These are phyloP conservation scores for Serendipita sp. DNA, from an alignment of 768 basidiomycete genomes.

Conservation along the genomic window DNA sequence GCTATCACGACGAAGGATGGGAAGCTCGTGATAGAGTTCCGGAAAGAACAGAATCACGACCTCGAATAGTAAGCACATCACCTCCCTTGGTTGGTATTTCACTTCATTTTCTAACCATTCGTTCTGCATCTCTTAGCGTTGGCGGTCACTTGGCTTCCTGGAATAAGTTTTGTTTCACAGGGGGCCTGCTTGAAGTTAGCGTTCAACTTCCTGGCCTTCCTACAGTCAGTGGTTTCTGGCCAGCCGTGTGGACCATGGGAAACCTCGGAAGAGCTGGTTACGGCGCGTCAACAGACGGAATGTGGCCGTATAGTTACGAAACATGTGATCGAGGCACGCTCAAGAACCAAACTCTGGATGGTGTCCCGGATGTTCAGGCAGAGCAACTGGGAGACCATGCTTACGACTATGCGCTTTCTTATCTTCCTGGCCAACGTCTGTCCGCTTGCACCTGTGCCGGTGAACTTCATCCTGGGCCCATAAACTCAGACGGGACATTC, in stretches of 20 bases:
- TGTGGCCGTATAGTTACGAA: conserved; percentile 73
- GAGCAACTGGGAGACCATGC: conserved; percentile 36
- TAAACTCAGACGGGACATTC: conserved; percentile 17
- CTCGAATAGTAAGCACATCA: conserved; percentile 38
- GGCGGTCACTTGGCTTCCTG: conserved; percentile 29
- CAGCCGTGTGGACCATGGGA: conserved; percentile 39
- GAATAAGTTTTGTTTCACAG: conserved; percentile 93
- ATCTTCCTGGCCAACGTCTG: conserved; percentile 69
- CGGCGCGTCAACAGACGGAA: conserved; percentile 75
- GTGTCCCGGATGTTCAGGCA: conserved; percentile 38
- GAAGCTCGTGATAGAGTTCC: conserved; percentile 65
- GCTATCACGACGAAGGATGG: conserved; percentile 61
- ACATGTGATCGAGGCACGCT: conserved; percentile 76
- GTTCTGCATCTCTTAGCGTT: neutral
- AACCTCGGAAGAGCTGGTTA: conserved; percentile 67
- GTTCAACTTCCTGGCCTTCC: conserved; percentile 56
- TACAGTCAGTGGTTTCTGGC: conserved; percentile 63
- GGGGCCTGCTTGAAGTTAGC: conserved; percentile 76
- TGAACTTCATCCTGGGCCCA: conserved; percentile 80
- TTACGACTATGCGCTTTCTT: conserved; percentile 39
- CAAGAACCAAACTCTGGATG: conserved; percentile 57
- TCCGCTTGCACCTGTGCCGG: conserved; percentile 80
- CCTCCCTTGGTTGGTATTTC: conserved; percentile 24
- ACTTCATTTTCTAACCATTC: conserved; percentile 13
- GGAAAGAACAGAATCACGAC: conserved; percentile 50